These are phyloP conservation scores for Cutaneotrichosporon curvatum DNA, from an alignment of 1,284 basidiomycete species.

Conservation along the genomic window DNA sequence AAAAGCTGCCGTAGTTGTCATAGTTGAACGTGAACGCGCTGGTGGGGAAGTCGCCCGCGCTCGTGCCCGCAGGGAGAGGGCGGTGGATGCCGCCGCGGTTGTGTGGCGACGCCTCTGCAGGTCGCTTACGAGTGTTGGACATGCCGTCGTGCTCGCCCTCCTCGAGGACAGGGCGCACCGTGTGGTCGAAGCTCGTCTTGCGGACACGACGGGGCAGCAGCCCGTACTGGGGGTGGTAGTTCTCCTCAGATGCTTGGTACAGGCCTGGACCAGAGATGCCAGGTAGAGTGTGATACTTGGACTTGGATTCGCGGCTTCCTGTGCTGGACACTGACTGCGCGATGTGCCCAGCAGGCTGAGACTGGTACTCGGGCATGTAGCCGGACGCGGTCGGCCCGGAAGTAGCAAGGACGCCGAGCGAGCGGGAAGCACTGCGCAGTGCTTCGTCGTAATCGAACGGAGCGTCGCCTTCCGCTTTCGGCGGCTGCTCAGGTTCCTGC, in stretches of 20 bases:
- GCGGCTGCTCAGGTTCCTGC: conserved; percentile 1
- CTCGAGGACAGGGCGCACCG: conserved; percentile 50
- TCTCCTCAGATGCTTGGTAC: conserved; percentile 39
- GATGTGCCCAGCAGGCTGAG: background rate
- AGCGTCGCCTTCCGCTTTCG: conserved; percentile 3
- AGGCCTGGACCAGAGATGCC: conserved; percentile 44
- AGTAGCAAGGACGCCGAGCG: background rate
- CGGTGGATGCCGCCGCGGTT: conserved; percentile 20
- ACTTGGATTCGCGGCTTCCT: conserved; percentile 3
- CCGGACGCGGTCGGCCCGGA: background rate
- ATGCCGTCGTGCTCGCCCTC: conserved; percentile 14
- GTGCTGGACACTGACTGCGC: conserved; percentile 3
- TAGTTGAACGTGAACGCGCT: conserved; percentile 67
- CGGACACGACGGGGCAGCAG: conserved; percentile 71
- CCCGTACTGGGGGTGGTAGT: conserved; percentile 47
- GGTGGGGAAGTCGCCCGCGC: conserved; percentile 54
- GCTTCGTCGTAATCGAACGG: background rate
- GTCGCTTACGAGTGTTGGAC: conserved; percentile 31
- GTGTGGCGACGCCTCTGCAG: conserved; percentile 39
- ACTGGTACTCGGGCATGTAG: background rate
- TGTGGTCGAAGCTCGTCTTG: conserved; percentile 89
- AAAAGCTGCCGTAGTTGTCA: conserved; percentile 56
- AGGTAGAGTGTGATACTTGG: conserved; percentile 25
- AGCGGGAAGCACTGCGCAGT: background rate
- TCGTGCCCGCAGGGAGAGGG: conserved; percentile 24